Base-by-base conservation (phyloP, 306 rosid species). In the Begonia fuchsioides region DNA sequence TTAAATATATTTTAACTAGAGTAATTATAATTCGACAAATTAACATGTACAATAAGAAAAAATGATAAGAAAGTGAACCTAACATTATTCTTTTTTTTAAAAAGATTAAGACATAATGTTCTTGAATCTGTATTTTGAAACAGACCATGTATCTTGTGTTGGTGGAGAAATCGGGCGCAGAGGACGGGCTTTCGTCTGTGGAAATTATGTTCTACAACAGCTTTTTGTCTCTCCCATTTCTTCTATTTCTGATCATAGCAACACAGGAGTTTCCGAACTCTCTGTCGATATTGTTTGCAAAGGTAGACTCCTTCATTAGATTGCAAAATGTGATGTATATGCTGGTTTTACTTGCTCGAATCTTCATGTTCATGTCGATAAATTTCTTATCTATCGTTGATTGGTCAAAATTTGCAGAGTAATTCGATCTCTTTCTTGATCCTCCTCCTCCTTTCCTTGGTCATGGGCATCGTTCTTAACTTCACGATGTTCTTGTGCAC, bases 401-500 rank as follows among this genome's bases (percentile, higher is more conserved):
- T 46, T 45, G 57, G 15, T 58, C 58, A 59, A 56, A 32, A 47
- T 68, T 52, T 66, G 71, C 96, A 85, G 98, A 71, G 92, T 66
- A 70, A 70, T 73, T 85, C 98, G 20, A 52, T 85, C 15, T 75
- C 86, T 20, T 90, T 90, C 79, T 61, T 82, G 74, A 60, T 55
- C 67, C 69, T 81, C 60, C 76, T 90, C 62, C 51, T 79, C 66
- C 76, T 85, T 70, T 90, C 96, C 1, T 59, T 90, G 83, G 73
- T 82, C 60, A 85, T 90, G 94, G 94, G 83, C 63, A 82, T 90
- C 53, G 75, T 70, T 66, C 98, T 90, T 67, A 82, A 90, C 81
- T 85, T 53, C 93, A 90, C 98, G 73, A 90, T 90, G 98, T 90
- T 90, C 80, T 70, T 82, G 63, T 90, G 98, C 67, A 90, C 98